Percentiles rank a stretch among this genome's conserved stretches.
These are phyloP conservation scores for Salix exigua DNA, from an alignment of 345 rosid species.

Conservation along the genomic window DNA sequence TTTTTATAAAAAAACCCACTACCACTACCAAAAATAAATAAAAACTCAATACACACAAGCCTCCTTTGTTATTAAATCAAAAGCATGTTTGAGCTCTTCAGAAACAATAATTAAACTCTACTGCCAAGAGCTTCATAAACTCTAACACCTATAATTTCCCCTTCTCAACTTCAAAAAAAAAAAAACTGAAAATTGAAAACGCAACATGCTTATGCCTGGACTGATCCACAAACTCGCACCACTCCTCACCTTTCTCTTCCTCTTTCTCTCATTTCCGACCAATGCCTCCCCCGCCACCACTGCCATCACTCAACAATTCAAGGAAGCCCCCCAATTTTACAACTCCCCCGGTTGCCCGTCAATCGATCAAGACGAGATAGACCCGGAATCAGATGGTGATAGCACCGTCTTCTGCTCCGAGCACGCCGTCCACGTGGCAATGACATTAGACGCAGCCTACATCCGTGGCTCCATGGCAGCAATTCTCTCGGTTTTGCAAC, in stretches of 20 bases:
- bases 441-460: slow-evolving; percentile 82
- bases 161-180: not conserved
- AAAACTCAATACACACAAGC: too few species aligned
- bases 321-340: slow-evolving; percentile 90
- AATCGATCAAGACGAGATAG: slow-evolving; percentile 16
- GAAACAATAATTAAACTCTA: not conserved
- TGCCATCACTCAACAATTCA: slow-evolving; percentile 45
- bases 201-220: not conserved
- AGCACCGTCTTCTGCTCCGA: slow-evolving; percentile 52
- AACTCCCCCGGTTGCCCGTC: slow-evolving; percentile 73
- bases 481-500: slow-evolving; percentile 77
- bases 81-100: not conserved
- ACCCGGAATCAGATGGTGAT: slow-evolving; percentile 16
- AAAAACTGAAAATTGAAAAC: not conserved
- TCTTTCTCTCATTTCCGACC: slow-evolving; percentile 4
- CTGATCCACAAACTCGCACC: slow-evolving; percentile 1
- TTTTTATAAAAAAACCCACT: too few species aligned
- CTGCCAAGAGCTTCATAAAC: not conserved
- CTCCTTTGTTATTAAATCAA: too few species aligned
- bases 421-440: slow-evolving; percentile 77
- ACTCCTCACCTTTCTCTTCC: slow-evolving; percentile 7
- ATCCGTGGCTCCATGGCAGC: slow-evolving; percentile 97
- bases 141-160: not conserved
- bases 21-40: too few species aligned
- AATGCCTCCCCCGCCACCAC: slow-evolving; percentile 19